Base-by-base conservation (phyloP, 2,329 filamentous ascomycete species). In the Eutypa lata region DNA sequence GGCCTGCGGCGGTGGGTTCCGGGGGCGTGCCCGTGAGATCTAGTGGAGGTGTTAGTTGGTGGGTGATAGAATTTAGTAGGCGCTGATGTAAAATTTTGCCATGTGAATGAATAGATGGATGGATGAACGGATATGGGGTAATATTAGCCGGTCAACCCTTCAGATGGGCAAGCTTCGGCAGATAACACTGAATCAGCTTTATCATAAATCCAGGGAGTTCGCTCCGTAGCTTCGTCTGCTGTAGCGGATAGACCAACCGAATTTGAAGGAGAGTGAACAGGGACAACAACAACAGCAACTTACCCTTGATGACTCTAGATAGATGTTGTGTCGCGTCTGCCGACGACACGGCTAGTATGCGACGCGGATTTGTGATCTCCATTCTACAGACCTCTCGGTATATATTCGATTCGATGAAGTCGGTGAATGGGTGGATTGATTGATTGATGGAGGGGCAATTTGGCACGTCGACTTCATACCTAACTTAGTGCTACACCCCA, bases 261-360 rank as follows among this genome's bases (percentile, higher is more conserved):
- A n/a, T n/a, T n/a, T n/a, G n/a, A n/a, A n/a, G n/a, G n/a, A n/a
- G n/a, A n/a, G n/a, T 38, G 7, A 18, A 14, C 35, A 16, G 13
- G 16, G n/a, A 7, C n/a, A 7, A 14, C 5, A 16, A 38, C 4
- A 16, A 6, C 13, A 19, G 5, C 21, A 10, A 19, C 57, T 21
- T 56, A 84, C 83, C 81, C 73, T 79, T 79, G 35, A 87, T 69
- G 11, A 86, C 68, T 22, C 70, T 69, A 53, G 72, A 71, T 14
- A 84, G 67, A 31, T 77, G 74, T 6, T 76, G 70, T 7, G 68
- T 74, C 52, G 75, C 75, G 35, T 69, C 73, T 52, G 72, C 73
- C 42, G 76, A 69, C n/a, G 75, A 78, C 5, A 87, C 77, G 16
- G 82, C 82, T 35, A 87, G 69, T 50, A 86, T 79, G 26, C 84